These are phyloP conservation scores for Mycena rosella DNA, from an alignment of 768 basidiomycete species.

Conservation along the genomic window DNA sequence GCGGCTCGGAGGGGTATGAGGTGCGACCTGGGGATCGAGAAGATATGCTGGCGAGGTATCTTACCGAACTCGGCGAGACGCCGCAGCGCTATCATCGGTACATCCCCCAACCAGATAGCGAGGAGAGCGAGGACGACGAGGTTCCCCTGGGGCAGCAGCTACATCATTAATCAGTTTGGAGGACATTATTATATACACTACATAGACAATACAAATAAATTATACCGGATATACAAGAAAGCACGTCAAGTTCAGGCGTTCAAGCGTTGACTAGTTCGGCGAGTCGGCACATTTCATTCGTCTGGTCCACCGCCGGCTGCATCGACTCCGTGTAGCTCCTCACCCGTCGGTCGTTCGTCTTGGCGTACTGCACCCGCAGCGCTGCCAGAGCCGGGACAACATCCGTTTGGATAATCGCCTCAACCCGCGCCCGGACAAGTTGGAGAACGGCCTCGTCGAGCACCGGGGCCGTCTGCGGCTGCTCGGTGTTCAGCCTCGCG, in stretches of 20 bases:
- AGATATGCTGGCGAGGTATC: slow-evolving; percentile 70
- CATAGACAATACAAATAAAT: background rate
- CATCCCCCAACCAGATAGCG: slow-evolving; percentile 66
- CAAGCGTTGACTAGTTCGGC: slow-evolving; percentile 28
- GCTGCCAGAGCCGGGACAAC: slow-evolving; percentile 25
- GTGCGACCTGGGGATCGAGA: slow-evolving; percentile 73
- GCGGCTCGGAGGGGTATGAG: slow-evolving; percentile 89
- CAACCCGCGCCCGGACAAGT: slow-evolving; percentile 1
- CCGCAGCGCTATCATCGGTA: slow-evolving; percentile 77
- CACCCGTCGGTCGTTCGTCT: slow-evolving; percentile 34
- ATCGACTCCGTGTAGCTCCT: slow-evolving; percentile 45
- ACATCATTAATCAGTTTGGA: background rate
- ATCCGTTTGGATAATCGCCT: slow-evolving; percentile 25
- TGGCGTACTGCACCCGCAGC: background rate
- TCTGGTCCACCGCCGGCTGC: slow-evolving; percentile 47
- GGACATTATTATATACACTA: no score
- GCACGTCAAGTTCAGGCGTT: background rate
- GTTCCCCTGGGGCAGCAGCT: slow-evolving; percentile 23
- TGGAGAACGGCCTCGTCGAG: slow-evolving; percentile 18
- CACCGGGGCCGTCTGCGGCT: background rate
- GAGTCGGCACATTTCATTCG: slow-evolving; percentile 45
- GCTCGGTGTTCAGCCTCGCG: background rate
- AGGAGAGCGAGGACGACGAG: slow-evolving; percentile 61
- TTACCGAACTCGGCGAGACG: slow-evolving; percentile 65
- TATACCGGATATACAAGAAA: background rate